phyloP scores from a whole-genome alignment of 805 yeast genomes.

The Komagataella pastoris region DNA sequence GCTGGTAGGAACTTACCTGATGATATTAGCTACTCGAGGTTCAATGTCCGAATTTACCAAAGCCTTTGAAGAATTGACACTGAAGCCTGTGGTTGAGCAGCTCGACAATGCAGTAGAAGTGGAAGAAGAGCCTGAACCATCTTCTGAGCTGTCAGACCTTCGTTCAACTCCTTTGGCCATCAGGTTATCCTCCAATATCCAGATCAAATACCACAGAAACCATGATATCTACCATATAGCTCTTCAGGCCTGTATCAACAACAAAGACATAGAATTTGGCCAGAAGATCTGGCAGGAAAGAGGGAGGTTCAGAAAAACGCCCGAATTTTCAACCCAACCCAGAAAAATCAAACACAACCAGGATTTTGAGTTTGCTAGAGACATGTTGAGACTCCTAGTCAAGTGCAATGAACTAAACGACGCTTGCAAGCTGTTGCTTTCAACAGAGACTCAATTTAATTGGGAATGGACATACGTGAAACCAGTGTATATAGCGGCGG shows the following conservation, averaged over 20 bases:
- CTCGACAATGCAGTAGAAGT: constrained; percentile 3
- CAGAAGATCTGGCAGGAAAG: constrained; percentile 66
- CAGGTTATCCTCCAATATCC: constrained; percentile 1
- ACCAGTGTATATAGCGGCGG: constrained; percentile 24
- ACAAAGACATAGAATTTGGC: constrained; percentile 43
- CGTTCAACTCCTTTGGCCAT: constrained; percentile 4
- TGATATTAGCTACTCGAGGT: constrained; percentile 25
- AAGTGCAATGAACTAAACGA: constrained; percentile 45
- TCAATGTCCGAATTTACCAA: constrained; percentile 20
- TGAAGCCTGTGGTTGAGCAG: constrained; percentile 5
- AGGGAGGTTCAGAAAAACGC: constrained; percentile 53
- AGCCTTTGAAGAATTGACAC: constrained; percentile 21
- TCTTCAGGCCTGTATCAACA: constrained; percentile 50
- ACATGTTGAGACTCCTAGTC: constrained; percentile 51
- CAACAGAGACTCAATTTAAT: constrained; percentile 53
- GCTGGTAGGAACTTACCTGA: constrained; percentile 37
- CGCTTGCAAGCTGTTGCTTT: constrained; percentile 52
- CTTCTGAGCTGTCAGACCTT: background rate
- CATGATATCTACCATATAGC: constrained; percentile 46
- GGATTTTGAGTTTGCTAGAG: constrained; percentile 60
- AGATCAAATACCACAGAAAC: constrained; percentile 22
- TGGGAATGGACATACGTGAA: constrained; percentile 48
- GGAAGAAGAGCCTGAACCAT: constrained; percentile 6
- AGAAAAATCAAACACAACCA: constrained; percentile 23
- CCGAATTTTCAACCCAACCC: constrained; percentile 28